A percentile compares a stretch with the other conserved stretches of the same genome.
Conservation (phyloP, 2,329 filamentous ascomycete genomes). For the Ceratocystiopsis brevicomis region DNA sequence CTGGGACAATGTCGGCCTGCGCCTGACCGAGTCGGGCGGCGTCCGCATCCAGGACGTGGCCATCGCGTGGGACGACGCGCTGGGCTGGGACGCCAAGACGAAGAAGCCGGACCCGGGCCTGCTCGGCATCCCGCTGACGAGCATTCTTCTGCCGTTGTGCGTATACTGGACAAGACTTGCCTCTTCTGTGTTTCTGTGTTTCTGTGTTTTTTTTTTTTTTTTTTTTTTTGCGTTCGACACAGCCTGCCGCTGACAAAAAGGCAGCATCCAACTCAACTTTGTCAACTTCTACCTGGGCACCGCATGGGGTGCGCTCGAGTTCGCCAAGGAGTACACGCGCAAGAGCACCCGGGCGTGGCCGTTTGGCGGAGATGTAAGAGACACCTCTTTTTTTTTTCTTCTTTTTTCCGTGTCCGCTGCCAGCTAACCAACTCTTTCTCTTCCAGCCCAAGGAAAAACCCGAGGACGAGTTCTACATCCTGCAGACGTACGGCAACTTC, state of each 20-base stretch:
- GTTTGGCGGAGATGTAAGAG: conserved; percentile 40
- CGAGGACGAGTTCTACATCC: conserved; percentile 45
- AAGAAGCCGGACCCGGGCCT: conserved; percentile 31
- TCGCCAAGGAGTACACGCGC: conserved; percentile 35
- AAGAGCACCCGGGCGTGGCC: conserved; percentile 43
- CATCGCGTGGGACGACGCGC: conserved; percentile 39
- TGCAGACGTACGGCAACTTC: conserved; percentile 45
- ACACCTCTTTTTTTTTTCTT: no score
- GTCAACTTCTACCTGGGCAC: conserved; percentile 48
- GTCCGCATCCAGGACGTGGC: conserved; percentile 39
- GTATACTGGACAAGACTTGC: no score
- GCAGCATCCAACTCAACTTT: conserved; percentile 50
- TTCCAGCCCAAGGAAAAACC: conserved; percentile 27
- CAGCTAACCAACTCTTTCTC: no score
- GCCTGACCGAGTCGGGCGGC: conserved; percentile 43
- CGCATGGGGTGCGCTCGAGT: conserved; percentile 35
- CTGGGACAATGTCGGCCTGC: conserved; percentile 46
- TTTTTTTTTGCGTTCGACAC: no score
- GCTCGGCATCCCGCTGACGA: conserved; percentile 33
- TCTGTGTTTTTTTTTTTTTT: no score
- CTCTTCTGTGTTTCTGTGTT: no score
- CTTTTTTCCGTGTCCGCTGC: no score
- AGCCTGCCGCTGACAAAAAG: no score
- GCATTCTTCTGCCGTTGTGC: conserved; percentile 36
- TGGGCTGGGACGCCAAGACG: conserved; percentile 35